phyloP scores from a whole-genome alignment of 192 early-diverging fungal species.

The Backusella macrospora region DNA sequence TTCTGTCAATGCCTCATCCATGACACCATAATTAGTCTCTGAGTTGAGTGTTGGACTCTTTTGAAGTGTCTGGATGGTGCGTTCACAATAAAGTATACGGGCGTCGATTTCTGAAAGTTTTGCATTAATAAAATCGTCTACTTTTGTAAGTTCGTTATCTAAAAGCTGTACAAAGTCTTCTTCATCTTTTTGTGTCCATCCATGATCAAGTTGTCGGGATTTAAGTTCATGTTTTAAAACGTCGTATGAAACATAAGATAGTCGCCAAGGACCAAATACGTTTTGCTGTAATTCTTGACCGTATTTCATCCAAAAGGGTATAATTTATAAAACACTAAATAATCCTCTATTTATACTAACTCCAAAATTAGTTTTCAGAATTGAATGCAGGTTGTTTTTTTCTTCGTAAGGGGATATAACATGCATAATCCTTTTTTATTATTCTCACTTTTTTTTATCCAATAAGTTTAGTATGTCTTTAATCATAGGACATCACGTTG shows the following conservation, averaged over 20 bases:
- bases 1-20: conserved; percentile 70
- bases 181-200: conserved; percentile 68
- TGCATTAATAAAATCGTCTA: conserved; percentile 69
- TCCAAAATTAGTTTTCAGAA: background rate
- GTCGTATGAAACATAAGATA: conserved; percentile 39
- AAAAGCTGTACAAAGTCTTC: conserved; percentile 34
- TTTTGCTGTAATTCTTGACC: conserved; percentile 41
- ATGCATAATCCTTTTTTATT: conserved; percentile 4
- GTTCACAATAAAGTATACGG: conserved; percentile 70
- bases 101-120: conserved; percentile 78
- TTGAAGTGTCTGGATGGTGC: conserved; percentile 44
- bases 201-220: conserved; percentile 54
- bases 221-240: conserved; percentile 39
- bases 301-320: conserved; percentile 33
- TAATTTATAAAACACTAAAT: background rate
- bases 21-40: conserved; percentile 52
- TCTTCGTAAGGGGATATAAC: background rate
- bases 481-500: conserved; percentile 16
- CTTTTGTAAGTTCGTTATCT: conserved; percentile 47
- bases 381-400: background rate
- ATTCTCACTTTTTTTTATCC: background rate
- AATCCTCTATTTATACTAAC: background rate
- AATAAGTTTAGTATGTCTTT: conserved; percentile 2
- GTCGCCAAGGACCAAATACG: conserved; percentile 39
- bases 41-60: conserved; percentile 54